These are phyloP conservation scores for Narthecium ossifragum DNA, from an alignment of 106 monocot species.

Conservation along the genomic window DNA sequence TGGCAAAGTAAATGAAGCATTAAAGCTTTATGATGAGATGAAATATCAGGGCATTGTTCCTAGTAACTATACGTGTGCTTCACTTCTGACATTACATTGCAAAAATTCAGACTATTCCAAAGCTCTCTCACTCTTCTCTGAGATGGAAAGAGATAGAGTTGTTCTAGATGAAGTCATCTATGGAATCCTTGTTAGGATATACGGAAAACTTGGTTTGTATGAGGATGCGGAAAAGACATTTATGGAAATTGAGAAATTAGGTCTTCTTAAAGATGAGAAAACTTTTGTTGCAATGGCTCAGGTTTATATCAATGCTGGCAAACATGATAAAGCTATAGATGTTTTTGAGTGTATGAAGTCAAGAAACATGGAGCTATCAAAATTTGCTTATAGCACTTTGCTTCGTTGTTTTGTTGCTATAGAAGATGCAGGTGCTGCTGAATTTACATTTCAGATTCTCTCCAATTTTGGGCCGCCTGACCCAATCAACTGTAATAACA, in stretches of 20 bases:
- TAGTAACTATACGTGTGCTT: slow-evolving; percentile 79
- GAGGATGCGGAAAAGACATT: slow-evolving; percentile 78
- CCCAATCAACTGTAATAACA: slow-evolving; percentile 55
- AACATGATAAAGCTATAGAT: slow-evolving; percentile 60
- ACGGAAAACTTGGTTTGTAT: slow-evolving; percentile 89
- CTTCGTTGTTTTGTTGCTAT: slow-evolving; percentile 72
- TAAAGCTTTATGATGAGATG: slow-evolving; percentile 79
- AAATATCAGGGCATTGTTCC: slow-evolving; percentile 51
- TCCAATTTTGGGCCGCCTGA: slow-evolving; percentile 33
- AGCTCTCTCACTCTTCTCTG: slow-evolving; percentile 73
- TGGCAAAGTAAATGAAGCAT: slow-evolving; percentile 51
- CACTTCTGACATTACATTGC: slow-evolving; percentile 60
- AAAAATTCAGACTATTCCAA: slow-evolving; percentile 78
- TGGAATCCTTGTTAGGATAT: slow-evolving; percentile 91
- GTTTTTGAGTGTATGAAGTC: slow-evolving; percentile 64
- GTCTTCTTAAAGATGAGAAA: slow-evolving; percentile 71
- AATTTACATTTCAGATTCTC: slow-evolving; percentile 48
- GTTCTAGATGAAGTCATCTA: slow-evolving; percentile 87
- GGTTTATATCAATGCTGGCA: slow-evolving; percentile 70
- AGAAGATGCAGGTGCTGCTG: slow-evolving; percentile 68
- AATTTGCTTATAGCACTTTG: slow-evolving; percentile 53
- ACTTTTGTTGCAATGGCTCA: slow-evolving; percentile 92
- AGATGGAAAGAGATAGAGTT: slow-evolving; percentile 71
- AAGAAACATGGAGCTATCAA: slow-evolving; percentile 49
- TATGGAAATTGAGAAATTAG: slow-evolving; percentile 47